Evolutionary conservation across 164 flowering plant species (phyloP).

Genomic region (Protea cynaroides): DNA sequence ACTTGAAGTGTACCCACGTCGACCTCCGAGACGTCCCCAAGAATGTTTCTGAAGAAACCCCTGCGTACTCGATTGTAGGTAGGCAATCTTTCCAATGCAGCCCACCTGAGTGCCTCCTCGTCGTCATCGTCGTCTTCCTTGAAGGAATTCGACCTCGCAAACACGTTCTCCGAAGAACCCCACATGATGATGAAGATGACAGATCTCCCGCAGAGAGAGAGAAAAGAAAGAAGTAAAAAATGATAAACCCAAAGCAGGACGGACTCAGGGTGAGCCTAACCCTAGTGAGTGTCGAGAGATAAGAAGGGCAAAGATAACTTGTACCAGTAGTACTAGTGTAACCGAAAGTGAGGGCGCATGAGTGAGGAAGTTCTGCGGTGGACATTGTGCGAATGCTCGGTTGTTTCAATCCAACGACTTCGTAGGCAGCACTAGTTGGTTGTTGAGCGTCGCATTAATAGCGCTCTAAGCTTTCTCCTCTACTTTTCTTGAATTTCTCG

Average conservation of each 20-base stretch:
- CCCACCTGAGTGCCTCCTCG: slow-evolving; percentile 89
- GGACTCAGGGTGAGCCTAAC: no score
- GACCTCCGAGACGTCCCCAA: slow-evolving; percentile 58
- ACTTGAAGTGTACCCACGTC: slow-evolving; percentile 42
- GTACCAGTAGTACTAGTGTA: neutral
- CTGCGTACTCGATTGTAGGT: slow-evolving; percentile 66
- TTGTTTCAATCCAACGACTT: slow-evolving; percentile 1
- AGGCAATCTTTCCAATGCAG: slow-evolving; percentile 90
- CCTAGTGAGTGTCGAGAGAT: slow-evolving; percentile 28
- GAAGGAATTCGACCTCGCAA: slow-evolving; percentile 55
- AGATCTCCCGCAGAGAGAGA: neutral
- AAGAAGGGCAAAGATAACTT: slow-evolving; percentile 17
- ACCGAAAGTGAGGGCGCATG: neutral
- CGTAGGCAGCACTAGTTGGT: neutral
- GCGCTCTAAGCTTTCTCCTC: neutral
- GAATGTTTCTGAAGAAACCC: slow-evolving; percentile 62
- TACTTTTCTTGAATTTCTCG: neutral
- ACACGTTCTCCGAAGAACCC: slow-evolving; percentile 64
- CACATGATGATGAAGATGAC: slow-evolving; percentile 43
- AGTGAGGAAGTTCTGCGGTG: neutral
- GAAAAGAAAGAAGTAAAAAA: neutral
- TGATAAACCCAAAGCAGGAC: neutral
- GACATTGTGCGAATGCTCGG: neutral
- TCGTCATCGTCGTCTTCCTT: slow-evolving; percentile 58
- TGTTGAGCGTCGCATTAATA: neutral